Percentiles rank a stretch among this genome's conserved stretches.
phyloP scores from a whole-genome alignment of 2,329 filamentous ascomycete species.

The Hymenoscyphus fraxineus region DNA sequence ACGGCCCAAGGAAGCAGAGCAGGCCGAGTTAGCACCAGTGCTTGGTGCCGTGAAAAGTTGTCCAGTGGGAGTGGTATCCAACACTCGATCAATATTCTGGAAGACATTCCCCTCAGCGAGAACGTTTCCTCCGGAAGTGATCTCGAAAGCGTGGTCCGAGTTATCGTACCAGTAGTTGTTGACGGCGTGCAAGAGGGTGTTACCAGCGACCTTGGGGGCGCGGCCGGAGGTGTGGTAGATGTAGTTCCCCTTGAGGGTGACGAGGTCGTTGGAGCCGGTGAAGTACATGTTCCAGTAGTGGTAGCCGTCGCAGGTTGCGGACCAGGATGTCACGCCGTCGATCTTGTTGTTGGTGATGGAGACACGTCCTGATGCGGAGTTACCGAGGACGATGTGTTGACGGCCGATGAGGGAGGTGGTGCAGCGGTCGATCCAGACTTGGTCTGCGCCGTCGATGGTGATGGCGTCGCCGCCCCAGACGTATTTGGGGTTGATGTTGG shows the following conservation, averaged over 20 bases:
- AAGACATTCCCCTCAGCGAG: constrained; percentile 46
- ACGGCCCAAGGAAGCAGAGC: constrained; percentile 20
- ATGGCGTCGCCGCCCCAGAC: constrained; percentile 60
- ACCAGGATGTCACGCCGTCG: constrained; percentile 42
- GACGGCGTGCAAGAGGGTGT: constrained; percentile 39
- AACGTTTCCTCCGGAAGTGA: constrained; percentile 32
- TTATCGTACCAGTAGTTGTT: constrained; percentile 43
- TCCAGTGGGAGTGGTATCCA: constrained; percentile 26
- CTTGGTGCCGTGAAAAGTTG: constrained; percentile 23
- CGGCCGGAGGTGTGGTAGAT: constrained; percentile 44
- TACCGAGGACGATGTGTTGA: constrained; percentile 41
- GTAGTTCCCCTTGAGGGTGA: constrained; percentile 44
- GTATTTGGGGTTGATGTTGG: constrained; percentile 53
- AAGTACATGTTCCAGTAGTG: constrained; percentile 47
- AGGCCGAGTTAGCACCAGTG: constrained; percentile 20
- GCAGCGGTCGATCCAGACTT: constrained; percentile 38
- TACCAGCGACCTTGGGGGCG: constrained; percentile 40
- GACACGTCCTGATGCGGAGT: constrained; percentile 36
- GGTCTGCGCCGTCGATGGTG: constrained; percentile 45
- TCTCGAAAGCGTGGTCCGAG: constrained; percentile 44
- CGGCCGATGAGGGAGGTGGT: constrained; percentile 38
- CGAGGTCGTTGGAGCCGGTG: constrained; percentile 38
- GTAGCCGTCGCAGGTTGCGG: constrained; percentile 42
- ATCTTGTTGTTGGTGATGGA: constrained; percentile 47
- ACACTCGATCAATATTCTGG: constrained; percentile 36